Percentiles rank a stretch among this genome's conserved stretches.
These are phyloP conservation scores for Abrus precatorius DNA, from an alignment of 306 rosid genomes.

Conservation along the genomic window DNA sequence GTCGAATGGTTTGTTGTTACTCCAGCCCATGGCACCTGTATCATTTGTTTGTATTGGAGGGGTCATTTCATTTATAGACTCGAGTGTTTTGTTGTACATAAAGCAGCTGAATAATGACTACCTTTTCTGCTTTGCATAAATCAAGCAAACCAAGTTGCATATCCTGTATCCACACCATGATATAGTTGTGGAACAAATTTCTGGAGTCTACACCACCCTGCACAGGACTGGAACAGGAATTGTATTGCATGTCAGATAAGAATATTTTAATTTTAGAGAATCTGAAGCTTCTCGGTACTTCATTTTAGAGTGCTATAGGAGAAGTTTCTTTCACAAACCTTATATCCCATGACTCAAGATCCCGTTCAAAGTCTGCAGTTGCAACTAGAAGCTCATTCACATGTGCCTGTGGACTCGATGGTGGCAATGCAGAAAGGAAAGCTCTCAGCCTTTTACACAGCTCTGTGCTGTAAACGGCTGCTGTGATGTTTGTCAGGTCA, in stretches of 20 bases:
- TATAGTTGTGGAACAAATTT: conserved; percentile 85
- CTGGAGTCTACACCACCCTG: conserved; percentile 88
- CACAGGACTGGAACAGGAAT: conserved; percentile 64
- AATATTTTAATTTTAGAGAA: conserved; percentile 15
- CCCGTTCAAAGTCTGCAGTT: conserved; percentile 90
- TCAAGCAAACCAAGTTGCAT: conserved; percentile 89
- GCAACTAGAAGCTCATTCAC: conserved; percentile 88
- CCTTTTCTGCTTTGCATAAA: conserved; percentile 95
- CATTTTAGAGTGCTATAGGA: conserved; percentile 9
- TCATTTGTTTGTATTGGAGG: conserved; percentile 47
- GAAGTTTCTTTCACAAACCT: conserved; percentile 62
- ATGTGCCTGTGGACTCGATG: conserved; percentile 83
- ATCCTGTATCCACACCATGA: conserved; percentile 95
- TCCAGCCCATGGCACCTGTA: conserved; percentile 98
- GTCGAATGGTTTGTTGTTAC: conserved; percentile 88
- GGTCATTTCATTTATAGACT: conserved; percentile 28
- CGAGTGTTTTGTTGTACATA: conserved; percentile 26
- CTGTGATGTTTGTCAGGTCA: conserved; percentile 88
- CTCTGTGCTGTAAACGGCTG: conserved; percentile 89
- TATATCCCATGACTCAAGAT: conserved; percentile 88
- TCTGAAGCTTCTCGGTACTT: conserved; percentile 1
- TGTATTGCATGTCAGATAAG: conserved; percentile 48
- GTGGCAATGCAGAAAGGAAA: conserved; percentile 93
- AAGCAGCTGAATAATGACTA: conserved; percentile 43
- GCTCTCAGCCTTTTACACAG: conserved; percentile 80